Evolutionary conservation across 2,329 filamentous ascomycete species (phyloP), one percentile per base, ranked within the genome.

Genomic region (Colletotrichum caudatum): DNA sequence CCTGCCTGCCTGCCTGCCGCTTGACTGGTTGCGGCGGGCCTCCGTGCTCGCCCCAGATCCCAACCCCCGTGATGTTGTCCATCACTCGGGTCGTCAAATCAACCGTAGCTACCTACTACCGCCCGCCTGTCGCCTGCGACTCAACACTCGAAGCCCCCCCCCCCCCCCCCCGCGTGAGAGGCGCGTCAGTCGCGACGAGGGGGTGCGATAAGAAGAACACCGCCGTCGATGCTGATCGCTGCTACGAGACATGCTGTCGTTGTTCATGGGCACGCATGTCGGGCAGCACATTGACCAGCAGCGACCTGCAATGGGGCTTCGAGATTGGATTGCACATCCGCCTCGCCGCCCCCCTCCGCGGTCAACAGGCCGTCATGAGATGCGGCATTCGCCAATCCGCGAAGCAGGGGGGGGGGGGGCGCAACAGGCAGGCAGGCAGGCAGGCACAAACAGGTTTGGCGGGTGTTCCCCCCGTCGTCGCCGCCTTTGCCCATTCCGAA

Each of bases 21-120:
- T 66, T 73, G 63, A 73, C 71, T 74, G 73, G 73, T 51, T 69
- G 60, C 48, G 51, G 66, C 67, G 54, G 46, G 54, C 51, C 56
- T 56, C 65, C 58, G 54, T 39, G 63, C 63, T 73, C 63, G 69
- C 74, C 72, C 72, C 74, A 76, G 64, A 68, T 8, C 75, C 50
- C 75, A 72, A 77, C 78, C 75, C 44, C 44, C 76, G 76, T 79
- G 78, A 80, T 78, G 74, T 53, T 62, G 66, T 68, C 67, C 71
- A 73, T 77, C 76, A 65, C 54, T 64, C 50, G 56, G 66, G 69
- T 72, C 53, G 60, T 69, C 69, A 35, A 20, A 46, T 46, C 44
- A 64, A 60, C 51, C 59, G 41, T 64, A 50, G 41, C 50, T 63
- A 33, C 50, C n/a, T 46, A 37, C 46, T 53, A 56, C 53, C 59